Evolutionary conservation across 768 basidiomycete species (phyloP), one percentile per base, ranked within the genome.

Genomic region (Hericium alpestre): DNA sequence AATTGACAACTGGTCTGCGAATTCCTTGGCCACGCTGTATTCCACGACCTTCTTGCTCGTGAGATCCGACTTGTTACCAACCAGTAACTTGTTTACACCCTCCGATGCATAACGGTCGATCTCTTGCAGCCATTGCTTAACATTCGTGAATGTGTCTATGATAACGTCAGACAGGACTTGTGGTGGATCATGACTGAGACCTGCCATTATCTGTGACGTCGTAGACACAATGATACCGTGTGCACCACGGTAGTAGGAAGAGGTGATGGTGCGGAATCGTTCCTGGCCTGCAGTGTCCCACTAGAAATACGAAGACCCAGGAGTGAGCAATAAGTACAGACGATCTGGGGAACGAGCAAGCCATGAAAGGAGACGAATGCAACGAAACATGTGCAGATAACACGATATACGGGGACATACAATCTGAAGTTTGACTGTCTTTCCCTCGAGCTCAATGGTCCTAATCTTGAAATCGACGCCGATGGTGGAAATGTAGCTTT

Each of bases 201-300:
- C 49, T 59, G 87, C 88, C 91, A 66, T 90, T 91, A 75, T 97
- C 94, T 46, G 93, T 95, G 55, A 97, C 93, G 70, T 93, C 90
- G 76, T 97, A 98, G n/a, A 98, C 52, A 98, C 88, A 66, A 98
- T 89, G 69, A 98, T 98, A 61, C 96, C 96, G 69, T 95, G 93
- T 51, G 96, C 96, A 43, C 96, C 96, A 58, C 96, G 84, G 77
- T 99, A 99, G 79, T 99, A 99, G n/a, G 94, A 92, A 3, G 94
- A 93, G 7, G 96, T 98, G 71, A 99, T 99, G 13, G 96, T 98
- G 60, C 96, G 83, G 87, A 97, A 97, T 32, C 94, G 84, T 72
- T 99, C 96, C 72, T 99, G 96, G 40, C 96, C 90, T 66, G 95
- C 95, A 59, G 95, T 98, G 66, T 98, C 95, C 95, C 95, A 98